Percentiles rank a stretch among this genome's conserved stretches.
Conservation (phyloP, 2,329 filamentous ascomycete genomes). For the Trichoderma sp. region DNA sequence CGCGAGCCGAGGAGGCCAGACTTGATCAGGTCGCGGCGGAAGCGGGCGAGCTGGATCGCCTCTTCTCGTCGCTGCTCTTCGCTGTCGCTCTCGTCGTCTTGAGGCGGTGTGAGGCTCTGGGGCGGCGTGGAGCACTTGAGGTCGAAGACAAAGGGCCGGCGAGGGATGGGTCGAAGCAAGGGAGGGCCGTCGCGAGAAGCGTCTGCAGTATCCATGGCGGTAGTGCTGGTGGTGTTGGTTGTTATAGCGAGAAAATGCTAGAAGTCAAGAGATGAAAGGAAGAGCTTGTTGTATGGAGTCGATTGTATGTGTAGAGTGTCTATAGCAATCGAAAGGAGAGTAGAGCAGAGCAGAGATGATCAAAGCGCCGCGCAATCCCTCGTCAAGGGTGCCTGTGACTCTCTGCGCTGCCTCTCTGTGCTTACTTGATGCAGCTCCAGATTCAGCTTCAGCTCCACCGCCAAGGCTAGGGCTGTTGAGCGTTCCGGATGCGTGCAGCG, state of each 20-base stretch:
- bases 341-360: not conserved
- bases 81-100: conserved; percentile 40
- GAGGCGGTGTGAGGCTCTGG: conserved; percentile 50
- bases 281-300: not conserved
- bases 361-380: not conserved
- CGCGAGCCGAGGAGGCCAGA: conserved; percentile 46
- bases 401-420: not conserved
- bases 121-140: conserved; percentile 47
- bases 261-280: not conserved
- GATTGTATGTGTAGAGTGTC: not conserved
- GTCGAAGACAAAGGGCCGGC: conserved; percentile 69
- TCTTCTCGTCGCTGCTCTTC: conserved; percentile 18
- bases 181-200: conserved; percentile 54
- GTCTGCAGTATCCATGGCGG: conserved; percentile 1
- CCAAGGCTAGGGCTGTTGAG: conserved; percentile 8
- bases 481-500: conserved; percentile 14
- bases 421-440: not conserved
- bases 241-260: not conserved
- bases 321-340: not conserved
- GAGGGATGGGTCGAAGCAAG: conserved; percentile 70
- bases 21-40: conserved; percentile 39
- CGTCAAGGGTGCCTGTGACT: not conserved
- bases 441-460: conserved; percentile 17
- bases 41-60: conserved; percentile 31
- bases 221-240: not conserved